Percentiles rank a stretch among this genome's conserved stretches.
phyloP scores from a whole-genome alignment of 768 basidiomycete genomes.

The Panaeolus papilionaceus region DNA sequence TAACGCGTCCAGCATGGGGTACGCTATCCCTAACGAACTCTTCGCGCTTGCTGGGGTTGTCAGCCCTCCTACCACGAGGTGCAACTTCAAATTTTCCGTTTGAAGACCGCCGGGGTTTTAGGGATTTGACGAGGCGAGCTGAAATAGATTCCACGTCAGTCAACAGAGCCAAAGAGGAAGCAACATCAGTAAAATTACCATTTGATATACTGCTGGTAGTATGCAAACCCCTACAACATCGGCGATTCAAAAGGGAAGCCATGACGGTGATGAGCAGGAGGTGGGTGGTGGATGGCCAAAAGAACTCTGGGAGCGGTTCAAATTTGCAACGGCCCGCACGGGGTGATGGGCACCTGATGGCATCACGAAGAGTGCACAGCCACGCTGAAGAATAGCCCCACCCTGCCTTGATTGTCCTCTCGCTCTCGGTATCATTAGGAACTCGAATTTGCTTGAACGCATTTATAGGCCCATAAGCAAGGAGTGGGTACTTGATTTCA shows the following conservation, averaged over 20 bases:
- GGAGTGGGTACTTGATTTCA: not conserved
- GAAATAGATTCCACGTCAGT: not conserved
- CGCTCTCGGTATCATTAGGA: not conserved
- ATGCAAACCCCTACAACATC: not conserved
- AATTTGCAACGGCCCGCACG: slow-evolving; percentile 2
- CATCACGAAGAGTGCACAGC: not conserved
- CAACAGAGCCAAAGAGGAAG: not conserved
- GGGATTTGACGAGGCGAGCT: not conserved
- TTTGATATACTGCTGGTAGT: not conserved
- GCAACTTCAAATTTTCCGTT: not conserved
- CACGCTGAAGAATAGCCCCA: not conserved
- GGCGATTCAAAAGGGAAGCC: not conserved
- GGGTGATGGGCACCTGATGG: not conserved
- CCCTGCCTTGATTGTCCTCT: not conserved
- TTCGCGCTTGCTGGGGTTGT: not conserved
- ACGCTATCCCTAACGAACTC: not conserved
- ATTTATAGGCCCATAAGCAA: not conserved
- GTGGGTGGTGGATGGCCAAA: too few relatives aligned
- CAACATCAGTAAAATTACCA: not conserved
- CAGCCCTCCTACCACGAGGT: not conserved
- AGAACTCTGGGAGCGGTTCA: slow-evolving; percentile 3
- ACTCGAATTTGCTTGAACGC: not conserved
- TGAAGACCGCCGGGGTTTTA: not conserved
- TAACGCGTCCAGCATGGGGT: not conserved
- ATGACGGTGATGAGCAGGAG: not conserved